phyloP scores from a whole-genome alignment of 2,329 filamentous ascomycete genomes.

The Rhinocladiella similis region DNA sequence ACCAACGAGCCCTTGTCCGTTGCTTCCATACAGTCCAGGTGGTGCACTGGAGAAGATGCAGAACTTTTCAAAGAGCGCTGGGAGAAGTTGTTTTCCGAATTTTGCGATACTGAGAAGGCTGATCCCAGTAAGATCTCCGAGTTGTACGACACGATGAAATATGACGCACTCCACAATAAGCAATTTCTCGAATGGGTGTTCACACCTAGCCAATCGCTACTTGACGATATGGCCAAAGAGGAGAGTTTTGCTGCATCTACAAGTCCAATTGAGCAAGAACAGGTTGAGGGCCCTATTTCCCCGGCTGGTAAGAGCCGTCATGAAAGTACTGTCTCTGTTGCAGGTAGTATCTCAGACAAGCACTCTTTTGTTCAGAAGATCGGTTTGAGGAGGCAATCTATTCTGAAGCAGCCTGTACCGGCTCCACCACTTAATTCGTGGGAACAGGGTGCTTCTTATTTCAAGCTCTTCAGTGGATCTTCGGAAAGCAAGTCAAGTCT shows the following conservation, averaged over 20 bases:
- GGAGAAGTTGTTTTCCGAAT: slow-evolving; percentile 97
- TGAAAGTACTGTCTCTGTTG: slow-evolving; percentile 17
- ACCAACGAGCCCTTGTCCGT: slow-evolving; percentile 52
- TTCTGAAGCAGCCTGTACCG: slow-evolving; percentile 42
- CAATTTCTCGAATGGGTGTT: slow-evolving; percentile 98
- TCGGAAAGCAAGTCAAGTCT: slow-evolving; percentile 74
- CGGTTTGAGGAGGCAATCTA: slow-evolving; percentile 54
- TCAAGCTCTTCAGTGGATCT: slow-evolving; percentile 82
- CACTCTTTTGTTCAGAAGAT: slow-evolving; percentile 40
- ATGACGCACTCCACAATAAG: slow-evolving; percentile 94
- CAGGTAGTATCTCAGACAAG: slow-evolving; percentile 30
- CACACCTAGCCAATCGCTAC: slow-evolving; percentile 68
- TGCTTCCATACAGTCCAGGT: slow-evolving; percentile 77
- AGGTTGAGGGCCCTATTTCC: slow-evolving; percentile 14
- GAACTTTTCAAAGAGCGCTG: slow-evolving; percentile 94
- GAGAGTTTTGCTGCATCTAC: slow-evolving; percentile 21
- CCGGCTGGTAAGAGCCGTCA: slow-evolving; percentile 13
- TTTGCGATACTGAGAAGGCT: slow-evolving; percentile 95
- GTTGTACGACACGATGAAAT: slow-evolving; percentile 99
- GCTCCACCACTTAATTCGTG: slow-evolving; percentile 55
- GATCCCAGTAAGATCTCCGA: slow-evolving; percentile 99
- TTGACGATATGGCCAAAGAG: slow-evolving; percentile 30
- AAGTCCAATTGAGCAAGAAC: slow-evolving; percentile 21
- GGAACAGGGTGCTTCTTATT: slow-evolving; percentile 70
- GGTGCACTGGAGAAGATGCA: slow-evolving; percentile 95